Evolutionary conservation across 768 basidiomycete species (phyloP), one percentile per base, ranked within the genome.

Genomic region (Hebeloma cylindrosporum): DNA sequence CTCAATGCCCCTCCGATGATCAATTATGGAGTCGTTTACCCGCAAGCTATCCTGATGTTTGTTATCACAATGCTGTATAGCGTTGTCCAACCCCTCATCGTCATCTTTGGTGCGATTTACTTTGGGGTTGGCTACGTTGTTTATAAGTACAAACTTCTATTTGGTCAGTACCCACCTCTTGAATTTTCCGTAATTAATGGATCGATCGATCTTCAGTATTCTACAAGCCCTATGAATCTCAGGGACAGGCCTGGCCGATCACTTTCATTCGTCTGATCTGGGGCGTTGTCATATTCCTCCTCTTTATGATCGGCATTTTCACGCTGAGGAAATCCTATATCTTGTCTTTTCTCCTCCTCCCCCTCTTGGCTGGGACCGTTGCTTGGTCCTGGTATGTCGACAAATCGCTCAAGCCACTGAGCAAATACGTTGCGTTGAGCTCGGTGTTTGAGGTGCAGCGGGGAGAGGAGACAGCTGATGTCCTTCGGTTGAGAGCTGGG

Each of bases 271-370:
- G 95, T 5, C 80, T 96, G 29, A 85, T 94, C 23, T 91, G 90
- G 86, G 94, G 90, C 33, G 79, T 98, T 44, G 61, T 95, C 61
- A 89, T 95, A 42, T 98, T 94, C 75, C 82, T 94, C 44, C 62
- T 93, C 33, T 96, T 98, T 75, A 98, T 98, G 96, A 90, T 85
- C 33, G 94, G 94, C 35, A 87, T 96, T 53, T 97, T 99, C 72
- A 83, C 85, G 25, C 62, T 78, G 11, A 63, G 70, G 14, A 70
- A 76, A 52, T 73, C 72, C 1, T 78, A 68, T 50, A 64, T 74
- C 42, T 62, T 74, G 30, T 73, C 78, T 75, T 59, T 74, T 50
- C 60, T 83, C 67, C 54, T 96, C 45, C 71, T 79, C 0, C 94
- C 95, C 1, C 75, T 99, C 10, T 72, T 97, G 22, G 53, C 73